phyloP scores from a whole-genome alignment of 164 flowering plant genomes.

The Annona squamosa region DNA sequence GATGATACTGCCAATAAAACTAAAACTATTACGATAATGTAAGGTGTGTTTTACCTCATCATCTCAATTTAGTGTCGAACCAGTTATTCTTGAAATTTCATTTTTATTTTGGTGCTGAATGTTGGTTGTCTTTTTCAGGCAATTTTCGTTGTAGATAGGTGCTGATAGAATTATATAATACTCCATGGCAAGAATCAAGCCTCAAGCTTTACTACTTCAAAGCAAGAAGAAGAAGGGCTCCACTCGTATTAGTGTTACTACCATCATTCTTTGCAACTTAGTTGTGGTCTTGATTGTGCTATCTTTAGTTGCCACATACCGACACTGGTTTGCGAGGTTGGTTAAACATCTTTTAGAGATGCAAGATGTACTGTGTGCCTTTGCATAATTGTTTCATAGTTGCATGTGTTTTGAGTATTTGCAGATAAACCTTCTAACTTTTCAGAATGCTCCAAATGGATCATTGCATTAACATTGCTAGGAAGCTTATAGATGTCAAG shows the following conservation, averaged over 20 bases:
- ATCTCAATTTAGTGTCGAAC: neutral
- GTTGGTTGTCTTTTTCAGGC: neutral
- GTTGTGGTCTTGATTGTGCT: slow-evolving; percentile 41
- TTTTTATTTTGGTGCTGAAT: neutral
- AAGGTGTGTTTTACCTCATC: neutral
- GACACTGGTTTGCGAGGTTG: slow-evolving; percentile 64
- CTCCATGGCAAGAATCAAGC: slow-evolving; percentile 77
- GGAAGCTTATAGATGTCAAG: too few relatives aligned
- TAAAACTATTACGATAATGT: neutral
- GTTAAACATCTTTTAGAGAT: neutral
- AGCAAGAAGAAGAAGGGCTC: slow-evolving; percentile 86
- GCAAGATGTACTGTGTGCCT: too few relatives aligned
- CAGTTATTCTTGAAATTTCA: neutral
- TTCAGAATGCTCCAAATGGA: too few relatives aligned
- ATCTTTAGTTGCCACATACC: slow-evolving; percentile 52
- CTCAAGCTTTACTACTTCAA: slow-evolving; percentile 64
- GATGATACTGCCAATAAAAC: too few relatives aligned
- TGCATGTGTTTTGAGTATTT: too few relatives aligned
- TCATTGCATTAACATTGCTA: too few relatives aligned
- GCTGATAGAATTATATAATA: neutral
- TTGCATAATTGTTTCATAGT: too few relatives aligned
- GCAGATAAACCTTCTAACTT: too few relatives aligned
- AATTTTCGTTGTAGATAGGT: neutral
- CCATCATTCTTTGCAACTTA: slow-evolving; percentile 46
- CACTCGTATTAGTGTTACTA: slow-evolving; percentile 45